A percentile compares a stretch with the other conserved stretches of the same genome.
phyloP scores from a whole-genome alignment of 176 grass and related monocot genomes.

The Pontederia crassipes region DNA sequence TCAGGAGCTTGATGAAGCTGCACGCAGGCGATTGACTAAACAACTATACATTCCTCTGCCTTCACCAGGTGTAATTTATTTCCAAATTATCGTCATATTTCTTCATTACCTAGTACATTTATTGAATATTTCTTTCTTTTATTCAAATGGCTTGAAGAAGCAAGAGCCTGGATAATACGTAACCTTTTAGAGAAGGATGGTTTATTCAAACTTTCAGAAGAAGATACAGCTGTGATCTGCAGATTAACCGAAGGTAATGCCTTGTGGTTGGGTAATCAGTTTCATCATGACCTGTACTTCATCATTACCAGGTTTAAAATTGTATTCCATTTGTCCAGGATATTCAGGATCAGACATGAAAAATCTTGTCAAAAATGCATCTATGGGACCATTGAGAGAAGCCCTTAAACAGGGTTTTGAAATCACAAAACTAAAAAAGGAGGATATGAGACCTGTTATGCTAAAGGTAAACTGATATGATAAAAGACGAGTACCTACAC shows the following conservation, averaged over 20 bases:
- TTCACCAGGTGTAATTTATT: conserved; percentile 57
- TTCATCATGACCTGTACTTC: too few relatives aligned
- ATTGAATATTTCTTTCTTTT: neutral
- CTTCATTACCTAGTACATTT: neutral
- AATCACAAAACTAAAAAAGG: conserved; percentile 70
- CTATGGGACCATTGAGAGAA: conserved; percentile 91
- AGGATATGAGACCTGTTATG: conserved; percentile 68
- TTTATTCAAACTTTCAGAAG: conserved; percentile 70
- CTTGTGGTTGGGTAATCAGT: neutral
- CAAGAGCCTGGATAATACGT: conserved; percentile 67
- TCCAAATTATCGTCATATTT: conserved; percentile 5
- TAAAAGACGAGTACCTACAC: neutral
- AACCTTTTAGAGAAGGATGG: conserved; percentile 90
- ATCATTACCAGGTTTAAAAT: too few relatives aligned
- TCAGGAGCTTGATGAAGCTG: conserved; percentile 97
- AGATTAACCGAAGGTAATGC: conserved; percentile 74
- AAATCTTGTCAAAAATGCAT: conserved; percentile 95
- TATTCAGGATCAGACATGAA: conserved; percentile 99
- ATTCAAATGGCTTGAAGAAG: conserved; percentile 43
- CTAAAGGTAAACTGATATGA: conserved; percentile 42
- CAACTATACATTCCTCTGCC: conserved; percentile 93
- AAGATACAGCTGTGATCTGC: conserved; percentile 65
- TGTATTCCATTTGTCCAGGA: conserved; percentile 35
- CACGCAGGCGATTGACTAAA: conserved; percentile 79
- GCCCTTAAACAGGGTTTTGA: conserved; percentile 53